Base-by-base conservation (phyloP, 2,329 filamentous ascomycete genomes). In the Fusarium piperis region DNA sequence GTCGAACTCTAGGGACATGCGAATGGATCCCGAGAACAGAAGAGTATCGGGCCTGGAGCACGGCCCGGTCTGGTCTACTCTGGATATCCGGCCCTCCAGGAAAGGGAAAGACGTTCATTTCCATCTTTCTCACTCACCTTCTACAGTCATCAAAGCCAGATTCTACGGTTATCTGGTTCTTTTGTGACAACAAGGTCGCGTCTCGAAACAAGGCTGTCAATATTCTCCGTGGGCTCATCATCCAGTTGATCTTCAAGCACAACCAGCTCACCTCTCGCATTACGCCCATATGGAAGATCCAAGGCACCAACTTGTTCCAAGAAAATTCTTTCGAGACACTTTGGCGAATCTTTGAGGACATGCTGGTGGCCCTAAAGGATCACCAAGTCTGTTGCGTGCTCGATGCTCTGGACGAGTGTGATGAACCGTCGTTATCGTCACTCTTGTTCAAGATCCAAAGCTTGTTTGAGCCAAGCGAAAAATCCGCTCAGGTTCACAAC, bases 1-100 rank as follows among this genome's bases (percentile, higher is more conserved):
- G 59, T 1, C 28, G 59, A 2, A 64, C 63, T 0, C 41, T 33
- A 0, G 64, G 64, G 0, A 71, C 68, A 9, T 71, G 67, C 10
- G 63, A 71, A 41, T 70, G 68, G 63, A 55, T 71, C 23, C 35
- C 52, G 2, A 6, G 32, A 1, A 70, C 51, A 0, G 23, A 64
- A 16, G 30, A 64, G 28, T 64, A 60, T 12, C 36, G 7, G 1
- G 15, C 33, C 0, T 67, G 67, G 68, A 51, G 33, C 6, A 12
- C 33, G 3, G 16, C 8, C 13, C 12, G 3, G 2, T 18, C 35
- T 8, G 48, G 44, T 2, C 35, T 71, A 1, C 28, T 71, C 0
- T 71, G 67, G 67, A 67, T 70, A 6, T 68, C 48, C 0, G 67
- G 57, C 0, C 6, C 55, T 0, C 65, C 67, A 10, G 68, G 68